phyloP scores from a whole-genome alignment of 371 early-diverging fungal genomes.

The Mucor plumbeus region DNA sequence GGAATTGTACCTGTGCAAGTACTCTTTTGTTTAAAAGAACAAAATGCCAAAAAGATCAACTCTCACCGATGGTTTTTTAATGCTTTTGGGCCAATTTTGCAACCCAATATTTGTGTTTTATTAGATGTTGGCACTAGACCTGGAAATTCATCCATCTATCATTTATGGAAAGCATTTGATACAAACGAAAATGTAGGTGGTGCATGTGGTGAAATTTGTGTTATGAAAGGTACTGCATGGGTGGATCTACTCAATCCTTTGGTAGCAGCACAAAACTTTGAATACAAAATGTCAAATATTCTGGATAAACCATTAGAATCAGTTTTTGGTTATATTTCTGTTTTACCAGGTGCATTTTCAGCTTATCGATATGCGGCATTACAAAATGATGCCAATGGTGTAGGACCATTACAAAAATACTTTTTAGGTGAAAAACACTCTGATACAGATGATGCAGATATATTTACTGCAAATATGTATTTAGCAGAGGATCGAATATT shows the following conservation, averaged over 20 bases:
- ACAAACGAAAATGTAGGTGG: constrained; percentile 86
- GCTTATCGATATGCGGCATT: constrained; percentile 70
- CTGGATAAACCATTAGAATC: constrained; percentile 85
- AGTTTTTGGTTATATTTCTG: constrained; percentile 85
- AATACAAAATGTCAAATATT: constrained; percentile 86
- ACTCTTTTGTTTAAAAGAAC: constrained; percentile 93
- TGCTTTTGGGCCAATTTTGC: constrained; percentile 85
- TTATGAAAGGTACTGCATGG: constrained; percentile 74
- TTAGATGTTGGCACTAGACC: constrained; percentile 96
- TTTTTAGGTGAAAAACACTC: constrained; percentile 69
- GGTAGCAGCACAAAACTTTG: constrained; percentile 86
- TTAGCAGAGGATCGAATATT: constrained; percentile 79
- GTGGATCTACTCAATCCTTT: constrained; percentile 73
- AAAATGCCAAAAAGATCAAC: constrained; percentile 92
- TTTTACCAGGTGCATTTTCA: constrained; percentile 79
- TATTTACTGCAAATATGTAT: constrained; percentile 79
- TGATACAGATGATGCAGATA: constrained; percentile 46
- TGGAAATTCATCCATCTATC: constrained; percentile 85
- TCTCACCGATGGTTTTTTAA: constrained; percentile 98
- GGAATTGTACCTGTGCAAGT: constrained; percentile 90
- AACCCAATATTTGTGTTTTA: constrained; percentile 91
- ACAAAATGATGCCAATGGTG: constrained; percentile 54
- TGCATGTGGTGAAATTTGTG: constrained; percentile 96
- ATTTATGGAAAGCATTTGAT: constrained; percentile 93
- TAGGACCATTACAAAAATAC: constrained; percentile 68